Base-by-base conservation (phyloP, 1,139 yeast genomes). In the Yamadazyma songkhlaensis region DNA sequence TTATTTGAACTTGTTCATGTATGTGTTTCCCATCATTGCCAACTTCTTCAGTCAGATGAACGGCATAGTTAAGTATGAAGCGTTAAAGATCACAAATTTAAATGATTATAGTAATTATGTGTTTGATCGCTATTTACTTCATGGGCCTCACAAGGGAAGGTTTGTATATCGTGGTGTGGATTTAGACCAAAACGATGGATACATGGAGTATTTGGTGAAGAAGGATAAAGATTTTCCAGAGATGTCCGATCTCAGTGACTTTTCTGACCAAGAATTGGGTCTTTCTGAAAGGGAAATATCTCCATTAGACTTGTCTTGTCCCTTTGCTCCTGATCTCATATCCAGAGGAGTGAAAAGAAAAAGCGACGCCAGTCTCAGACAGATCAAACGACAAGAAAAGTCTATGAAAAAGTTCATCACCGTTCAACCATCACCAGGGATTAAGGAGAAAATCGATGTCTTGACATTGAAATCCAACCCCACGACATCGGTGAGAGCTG, bases 71-170 rank as follows among this genome's bases (percentile, higher is more conserved):
- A 31, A 23, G 12, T 24, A 22, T 28, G 38, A 38, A 29, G 20
- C 33, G 10, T 9, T 21, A 2, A 35, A 31, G 22, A 27, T 41
- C 10, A 27, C 21, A 7, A 28, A 31, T 17, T 12, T 41, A 14
- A 31, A 37, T 25, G 40, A 32, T 15, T 45, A 40, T 22, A 40
- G 54, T 6, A 50, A 53, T 24, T 57, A 55, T 36, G 35, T 56
- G 4, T 45, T 48, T 26, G 59, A 57, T 34, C 44, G 62, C 21
- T 57, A 57, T 32, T 13, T 57, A 1, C 25, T 47, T 6, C 57
- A 56, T 36, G 42, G 53, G 6, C 55, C 57, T 5, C 41, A 43
- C 14, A 6, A 39, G 41, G 24, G 45, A 41, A 32, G 23, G 29
- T 20, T 53, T 36, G 13, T 15, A 5, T 54, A 45, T 25, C 38